Conservation (phyloP, 2,329 filamentous ascomycete species). For the Aspergillus awamori region DNA sequence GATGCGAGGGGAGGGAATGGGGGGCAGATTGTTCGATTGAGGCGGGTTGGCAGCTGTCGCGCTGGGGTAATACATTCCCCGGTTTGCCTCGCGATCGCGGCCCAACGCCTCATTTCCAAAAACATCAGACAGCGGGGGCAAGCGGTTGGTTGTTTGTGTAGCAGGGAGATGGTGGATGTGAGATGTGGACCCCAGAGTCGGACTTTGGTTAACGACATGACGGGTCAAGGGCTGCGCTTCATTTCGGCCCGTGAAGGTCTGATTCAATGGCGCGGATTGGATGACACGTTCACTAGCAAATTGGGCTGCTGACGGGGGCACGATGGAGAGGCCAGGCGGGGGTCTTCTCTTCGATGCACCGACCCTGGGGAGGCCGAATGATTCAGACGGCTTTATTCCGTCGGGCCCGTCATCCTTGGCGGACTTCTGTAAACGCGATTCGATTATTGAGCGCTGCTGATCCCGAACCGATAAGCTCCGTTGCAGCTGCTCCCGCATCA, state of each 20-base stretch:
- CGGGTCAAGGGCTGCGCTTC: constrained; percentile 75
- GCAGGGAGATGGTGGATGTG: constrained; percentile 91
- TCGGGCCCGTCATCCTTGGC: constrained; percentile 74
- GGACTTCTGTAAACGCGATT: constrained; percentile 84
- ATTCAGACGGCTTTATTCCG: constrained; percentile 57
- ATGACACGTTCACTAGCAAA: constrained; percentile 95
- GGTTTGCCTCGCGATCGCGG: constrained; percentile 39
- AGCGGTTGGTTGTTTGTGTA: constrained; percentile 83
- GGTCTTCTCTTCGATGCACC: constrained; percentile 57
- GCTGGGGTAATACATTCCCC: constrained; percentile 50
- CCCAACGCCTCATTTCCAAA: constrained; percentile 77
- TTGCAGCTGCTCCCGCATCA: constrained; percentile 93
- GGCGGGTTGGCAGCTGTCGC: constrained; percentile 65
- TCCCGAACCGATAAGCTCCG: constrained; percentile 91
- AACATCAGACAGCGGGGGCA: constrained; percentile 92
- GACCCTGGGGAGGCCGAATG: constrained; percentile 42
- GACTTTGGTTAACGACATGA: constrained; percentile 78
- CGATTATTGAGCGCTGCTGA: constrained; percentile 92
- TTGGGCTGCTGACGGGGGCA: constrained; percentile 87
- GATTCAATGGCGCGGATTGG: constrained; percentile 91
- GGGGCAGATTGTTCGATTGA: constrained; percentile 66
- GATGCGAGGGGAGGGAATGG: constrained; percentile 77
- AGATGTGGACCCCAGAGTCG: constrained; percentile 78
- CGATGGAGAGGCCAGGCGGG: constrained; percentile 88
- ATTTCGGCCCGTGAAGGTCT: constrained; percentile 91